phyloP scores from a whole-genome alignment of 2,329 filamentous ascomycete species.

The Fusarium staphyleae region DNA sequence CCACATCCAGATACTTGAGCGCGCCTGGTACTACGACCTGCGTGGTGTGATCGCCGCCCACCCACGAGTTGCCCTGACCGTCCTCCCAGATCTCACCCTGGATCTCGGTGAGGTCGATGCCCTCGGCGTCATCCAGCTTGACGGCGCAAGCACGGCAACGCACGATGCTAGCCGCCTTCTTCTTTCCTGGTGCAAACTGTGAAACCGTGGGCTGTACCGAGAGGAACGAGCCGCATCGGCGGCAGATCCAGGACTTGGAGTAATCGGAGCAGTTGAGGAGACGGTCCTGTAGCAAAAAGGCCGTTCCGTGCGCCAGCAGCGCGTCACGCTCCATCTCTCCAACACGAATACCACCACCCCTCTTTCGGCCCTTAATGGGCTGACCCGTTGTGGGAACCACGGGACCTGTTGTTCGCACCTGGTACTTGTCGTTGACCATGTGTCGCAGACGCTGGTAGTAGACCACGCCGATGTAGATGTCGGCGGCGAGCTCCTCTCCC shows the following conservation, averaged over 20 bases:
- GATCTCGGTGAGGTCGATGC: conserved; percentile 61
- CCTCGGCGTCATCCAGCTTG: conserved; percentile 64
- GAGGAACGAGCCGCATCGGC: conserved; percentile 87
- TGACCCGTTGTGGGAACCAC: conserved; percentile 91
- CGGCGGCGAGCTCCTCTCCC: conserved; percentile 88
- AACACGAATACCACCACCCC: conserved; percentile 97
- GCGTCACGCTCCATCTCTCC: conserved; percentile 99
- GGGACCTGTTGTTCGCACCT: conserved; percentile 94
- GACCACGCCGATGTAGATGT: conserved; percentile 96
- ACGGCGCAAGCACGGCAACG: conserved; percentile 81
- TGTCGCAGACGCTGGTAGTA: conserved; percentile 98
- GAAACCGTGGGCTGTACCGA: conserved; percentile 82
- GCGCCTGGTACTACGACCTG: conserved; percentile 93
- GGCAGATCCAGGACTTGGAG: conserved; percentile 87
- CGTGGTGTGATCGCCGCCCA: conserved; percentile 89
- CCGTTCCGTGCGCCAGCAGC: conserved; percentile 91
- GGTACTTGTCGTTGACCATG: conserved; percentile 99
- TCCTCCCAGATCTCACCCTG: conserved; percentile 91
- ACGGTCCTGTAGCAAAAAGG: conserved; percentile 92
- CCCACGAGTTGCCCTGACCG: conserved; percentile 81
- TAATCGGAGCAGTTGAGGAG: conserved; percentile 98
- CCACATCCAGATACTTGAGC: conserved; percentile 90
- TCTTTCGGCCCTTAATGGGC: conserved; percentile 95
- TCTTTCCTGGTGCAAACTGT: conserved; percentile 66
- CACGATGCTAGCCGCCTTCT: conserved; percentile 71